These are phyloP conservation scores for Cinnamomum micranthum DNA, from an alignment of 164 flowering plant species.

Conservation along the genomic window DNA sequence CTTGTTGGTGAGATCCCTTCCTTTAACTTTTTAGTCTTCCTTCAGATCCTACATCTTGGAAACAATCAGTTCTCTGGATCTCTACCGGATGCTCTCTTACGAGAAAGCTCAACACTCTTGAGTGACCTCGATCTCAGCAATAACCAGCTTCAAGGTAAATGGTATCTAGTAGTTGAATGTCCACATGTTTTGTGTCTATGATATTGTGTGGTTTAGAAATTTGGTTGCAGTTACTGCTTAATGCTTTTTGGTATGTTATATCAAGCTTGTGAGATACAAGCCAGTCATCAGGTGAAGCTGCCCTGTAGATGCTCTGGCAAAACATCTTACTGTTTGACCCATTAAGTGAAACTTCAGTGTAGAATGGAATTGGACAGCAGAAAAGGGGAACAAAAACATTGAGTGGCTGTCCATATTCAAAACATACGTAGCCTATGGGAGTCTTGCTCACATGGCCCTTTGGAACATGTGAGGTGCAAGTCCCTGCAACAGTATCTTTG, in stretches of 20 bases:
- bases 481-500: too few relatives aligned
- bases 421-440: too few relatives aligned
- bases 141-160: constrained; percentile 62
- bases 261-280: background rate
- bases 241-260: background rate
- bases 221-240: background rate
- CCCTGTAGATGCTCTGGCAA: too few relatives aligned
- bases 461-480: too few relatives aligned
- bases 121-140: constrained; percentile 68
- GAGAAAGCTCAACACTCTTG: constrained; percentile 58
- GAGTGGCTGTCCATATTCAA: too few relatives aligned
- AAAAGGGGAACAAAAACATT: too few relatives aligned
- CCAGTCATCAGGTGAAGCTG: too few relatives aligned
- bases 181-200: background rate
- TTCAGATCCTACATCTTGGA: constrained; percentile 49
- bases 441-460: too few relatives aligned
- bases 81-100: constrained; percentile 53
- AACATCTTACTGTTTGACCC: too few relatives aligned
- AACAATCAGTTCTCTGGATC: constrained; percentile 56
- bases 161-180: background rate
- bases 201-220: background rate
- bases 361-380: too few relatives aligned
- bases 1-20: constrained; percentile 50
- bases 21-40: constrained; percentile 53
- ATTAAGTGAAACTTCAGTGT: too few relatives aligned